Evolutionary conservation across 371 early-diverging fungal species (phyloP).

Genomic region (Apophysomyces variabilis): DNA sequence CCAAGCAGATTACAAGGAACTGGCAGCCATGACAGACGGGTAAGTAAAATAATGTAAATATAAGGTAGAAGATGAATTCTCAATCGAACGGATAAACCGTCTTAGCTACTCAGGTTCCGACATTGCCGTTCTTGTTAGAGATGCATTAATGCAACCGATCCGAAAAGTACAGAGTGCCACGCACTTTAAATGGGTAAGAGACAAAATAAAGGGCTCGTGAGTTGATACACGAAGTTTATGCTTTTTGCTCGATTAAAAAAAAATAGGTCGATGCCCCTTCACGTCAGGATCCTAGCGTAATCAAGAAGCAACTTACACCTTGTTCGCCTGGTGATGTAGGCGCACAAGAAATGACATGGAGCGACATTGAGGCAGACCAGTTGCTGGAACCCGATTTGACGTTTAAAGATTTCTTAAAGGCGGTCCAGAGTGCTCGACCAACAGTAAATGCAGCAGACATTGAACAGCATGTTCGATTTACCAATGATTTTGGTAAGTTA

Average conservation of each 20-base stretch:
- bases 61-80: background rate
- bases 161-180: slow-evolving; percentile 96
- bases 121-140: slow-evolving; percentile 91
- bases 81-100: no score
- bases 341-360: slow-evolving; percentile 92
- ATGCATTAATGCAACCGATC: slow-evolving; percentile 97
- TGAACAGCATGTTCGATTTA: slow-evolving; percentile 84
- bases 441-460: slow-evolving; percentile 89
- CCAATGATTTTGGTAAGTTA: slow-evolving; percentile 81
- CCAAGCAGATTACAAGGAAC: slow-evolving; percentile 68
- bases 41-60: slow-evolving; percentile 28
- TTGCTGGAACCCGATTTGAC: slow-evolving; percentile 91
- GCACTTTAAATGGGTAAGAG: slow-evolving; percentile 85
- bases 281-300: slow-evolving; percentile 58
- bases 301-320: slow-evolving; percentile 77
- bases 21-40: slow-evolving; percentile 88
- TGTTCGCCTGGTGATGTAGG: slow-evolving; percentile 95
- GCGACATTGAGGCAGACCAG: slow-evolving; percentile 82
- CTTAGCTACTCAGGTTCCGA: slow-evolving; percentile 90
- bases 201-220: background rate
- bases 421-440: slow-evolving; percentile 79
- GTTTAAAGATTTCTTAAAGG: slow-evolving; percentile 82
- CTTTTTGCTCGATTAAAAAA: no score
- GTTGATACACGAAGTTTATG: no score
- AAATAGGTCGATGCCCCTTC: slow-evolving; percentile 64